A percentile compares a stretch with the other conserved stretches of the same genome.
phyloP scores from a whole-genome alignment of 1,139 yeast species.

The Petasospora rhodanensis region DNA sequence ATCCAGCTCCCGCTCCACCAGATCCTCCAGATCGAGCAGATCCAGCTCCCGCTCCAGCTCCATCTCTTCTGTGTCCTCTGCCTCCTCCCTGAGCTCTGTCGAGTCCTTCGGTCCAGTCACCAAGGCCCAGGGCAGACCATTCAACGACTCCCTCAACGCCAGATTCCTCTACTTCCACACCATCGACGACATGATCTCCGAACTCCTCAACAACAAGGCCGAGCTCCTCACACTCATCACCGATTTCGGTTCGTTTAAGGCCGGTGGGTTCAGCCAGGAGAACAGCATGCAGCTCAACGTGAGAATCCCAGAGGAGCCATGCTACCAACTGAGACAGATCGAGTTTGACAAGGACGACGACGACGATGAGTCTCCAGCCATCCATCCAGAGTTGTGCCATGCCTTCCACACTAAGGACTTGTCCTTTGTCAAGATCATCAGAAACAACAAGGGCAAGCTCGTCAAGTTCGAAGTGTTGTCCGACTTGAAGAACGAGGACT shows the following conservation, averaged over 20 bases:
- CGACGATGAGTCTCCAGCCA: conserved; percentile 9
- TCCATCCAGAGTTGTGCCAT: conserved; percentile 23
- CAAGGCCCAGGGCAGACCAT: conserved; percentile 38
- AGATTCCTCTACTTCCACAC: conserved; percentile 27
- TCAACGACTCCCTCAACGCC: conserved; percentile 31
- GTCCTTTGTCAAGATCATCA: conserved; percentile 35
- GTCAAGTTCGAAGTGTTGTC: conserved; percentile 34
- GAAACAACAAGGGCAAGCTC: conserved; percentile 35
- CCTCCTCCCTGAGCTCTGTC: too few relatives aligned
- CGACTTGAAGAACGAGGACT: conserved; percentile 10
- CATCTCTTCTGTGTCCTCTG: too few relatives aligned
- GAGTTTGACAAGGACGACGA: conserved; percentile 17
- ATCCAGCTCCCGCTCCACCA: neutral
- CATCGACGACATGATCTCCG: conserved; percentile 21
- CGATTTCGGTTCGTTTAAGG: conserved; percentile 9
- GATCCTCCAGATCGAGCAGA: conserved; percentile 1
- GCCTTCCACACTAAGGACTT: conserved; percentile 23
- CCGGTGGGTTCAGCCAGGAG: conserved; percentile 6
- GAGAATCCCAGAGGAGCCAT: conserved; percentile 6
- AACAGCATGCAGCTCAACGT: conserved; percentile 13
- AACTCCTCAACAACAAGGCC: conserved; percentile 16
- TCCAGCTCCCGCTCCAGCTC: conserved; percentile 7
- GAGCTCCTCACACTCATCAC: conserved; percentile 13
- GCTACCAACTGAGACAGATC: conserved; percentile 14
- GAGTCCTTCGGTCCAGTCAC: too few relatives aligned